Percentiles rank a stretch among this genome's conserved stretches.
These are phyloP conservation scores for Eruca vesicaria DNA, from an alignment of 441 rosid genomes.

Conservation along the genomic window DNA sequence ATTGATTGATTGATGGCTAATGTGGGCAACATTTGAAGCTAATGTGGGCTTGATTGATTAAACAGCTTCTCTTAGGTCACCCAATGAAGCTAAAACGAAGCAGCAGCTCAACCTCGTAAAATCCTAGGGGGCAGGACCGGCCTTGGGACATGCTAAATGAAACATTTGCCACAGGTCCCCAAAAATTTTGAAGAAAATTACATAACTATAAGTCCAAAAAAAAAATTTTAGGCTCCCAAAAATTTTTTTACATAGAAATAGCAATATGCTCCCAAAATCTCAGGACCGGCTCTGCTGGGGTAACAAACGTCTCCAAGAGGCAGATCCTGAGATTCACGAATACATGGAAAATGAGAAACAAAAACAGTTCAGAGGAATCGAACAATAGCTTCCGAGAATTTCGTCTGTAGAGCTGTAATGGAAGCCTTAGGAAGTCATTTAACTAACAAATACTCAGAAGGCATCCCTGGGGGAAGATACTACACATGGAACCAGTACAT, in stretches of 20 bases:
- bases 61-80: conserved; percentile 60
- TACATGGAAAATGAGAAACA: conserved; percentile 59
- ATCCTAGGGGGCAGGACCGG: too few relatives aligned
- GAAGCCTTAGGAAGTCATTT: conserved; percentile 66
- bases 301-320: conserved; percentile 42
- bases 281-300: too few relatives aligned
- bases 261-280: too few relatives aligned
- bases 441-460: conserved; percentile 69
- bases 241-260: too few relatives aligned
- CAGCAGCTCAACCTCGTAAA: too few relatives aligned
- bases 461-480: conserved; percentile 60
- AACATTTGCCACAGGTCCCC: too few relatives aligned
- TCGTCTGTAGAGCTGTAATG: conserved; percentile 61
- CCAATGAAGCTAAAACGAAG: conserved; percentile 42
- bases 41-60: too few relatives aligned
- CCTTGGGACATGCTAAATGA: too few relatives aligned
- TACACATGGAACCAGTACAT: conserved; percentile 60
- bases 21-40: not conserved
- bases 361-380: conserved; percentile 57
- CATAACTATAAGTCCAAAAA: too few relatives aligned
- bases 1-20: not conserved
- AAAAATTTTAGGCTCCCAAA: too few relatives aligned
- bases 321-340: conserved; percentile 48
- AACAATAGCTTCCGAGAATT: conserved; percentile 68
- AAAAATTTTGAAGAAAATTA: too few relatives aligned